A percentile compares a stretch with the other conserved stretches of the same genome.
Conservation (phyloP, 164 flowering plant genomes). For the Saururus chinensis region DNA sequence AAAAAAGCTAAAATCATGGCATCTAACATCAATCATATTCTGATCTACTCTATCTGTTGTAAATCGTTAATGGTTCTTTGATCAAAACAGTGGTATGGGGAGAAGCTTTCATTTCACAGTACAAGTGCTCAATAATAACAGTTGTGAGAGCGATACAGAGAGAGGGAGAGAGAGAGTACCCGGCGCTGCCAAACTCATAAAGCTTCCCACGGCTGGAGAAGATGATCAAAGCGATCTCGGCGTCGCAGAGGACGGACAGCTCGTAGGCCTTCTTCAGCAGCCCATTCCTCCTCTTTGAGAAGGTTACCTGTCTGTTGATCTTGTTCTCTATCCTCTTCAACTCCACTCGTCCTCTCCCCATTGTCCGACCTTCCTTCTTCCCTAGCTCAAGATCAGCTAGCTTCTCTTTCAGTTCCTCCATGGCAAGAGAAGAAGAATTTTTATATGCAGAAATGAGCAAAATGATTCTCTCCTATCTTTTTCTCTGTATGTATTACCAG, state of each 20-base stretch:
- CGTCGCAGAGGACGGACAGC: conserved; percentile 15
- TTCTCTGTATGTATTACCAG: background rate
- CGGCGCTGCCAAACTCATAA: conserved; percentile 19
- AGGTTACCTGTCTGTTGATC: conserved; percentile 36
- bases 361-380: background rate
- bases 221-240: conserved; percentile 50
- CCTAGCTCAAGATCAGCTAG: background rate
- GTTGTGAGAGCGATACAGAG: background rate
- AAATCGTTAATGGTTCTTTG: no score
- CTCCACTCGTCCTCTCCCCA: conserved; percentile 54
- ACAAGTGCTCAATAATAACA: no score
- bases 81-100: no score
- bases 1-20: no score
- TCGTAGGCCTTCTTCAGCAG: conserved; percentile 51
- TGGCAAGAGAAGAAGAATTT: background rate
- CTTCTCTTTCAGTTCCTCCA: background rate
- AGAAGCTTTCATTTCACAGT: no score
- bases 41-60: no score
- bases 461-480: background rate
- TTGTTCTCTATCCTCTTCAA: conserved; percentile 53
- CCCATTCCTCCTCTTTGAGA: conserved; percentile 26
- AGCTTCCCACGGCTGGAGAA: conserved; percentile 48
- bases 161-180: background rate
- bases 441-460: background rate
- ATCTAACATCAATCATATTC: no score